Evolutionary conservation across 805 yeast genomes (phyloP).

Genomic region (Sugiyamaella americana): DNA sequence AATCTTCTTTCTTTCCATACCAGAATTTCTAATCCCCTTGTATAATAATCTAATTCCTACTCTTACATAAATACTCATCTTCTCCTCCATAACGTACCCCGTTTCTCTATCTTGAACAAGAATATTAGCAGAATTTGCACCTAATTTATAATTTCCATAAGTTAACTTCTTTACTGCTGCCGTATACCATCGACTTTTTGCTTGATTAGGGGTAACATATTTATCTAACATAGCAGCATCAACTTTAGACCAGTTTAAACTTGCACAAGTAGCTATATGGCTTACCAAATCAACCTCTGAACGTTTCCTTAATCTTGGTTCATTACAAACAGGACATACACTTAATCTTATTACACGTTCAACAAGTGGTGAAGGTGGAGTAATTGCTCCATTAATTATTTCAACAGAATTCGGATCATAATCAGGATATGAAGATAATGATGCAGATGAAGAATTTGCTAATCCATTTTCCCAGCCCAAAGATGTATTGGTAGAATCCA

Average conservation of each 20-base stretch:
- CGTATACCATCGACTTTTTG: constrained; percentile 84
- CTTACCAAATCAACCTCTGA: constrained; percentile 67
- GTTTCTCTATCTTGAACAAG: constrained; percentile 87
- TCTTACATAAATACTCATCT: constrained; percentile 82
- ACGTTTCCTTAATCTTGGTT: constrained; percentile 47
- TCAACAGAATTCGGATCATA: background rate
- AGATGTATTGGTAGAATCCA: constrained; percentile 1
- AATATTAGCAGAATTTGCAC: constrained; percentile 88
- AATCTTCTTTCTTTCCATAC: constrained; percentile 50
- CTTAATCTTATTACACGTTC: constrained; percentile 52
- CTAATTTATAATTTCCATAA: constrained; percentile 80
- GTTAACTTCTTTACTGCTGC: constrained; percentile 76
- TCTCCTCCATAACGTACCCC: constrained; percentile 87
- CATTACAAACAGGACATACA: constrained; percentile 75
- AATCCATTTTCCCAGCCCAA: background rate
- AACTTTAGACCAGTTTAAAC: constrained; percentile 67
- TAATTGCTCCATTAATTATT: background rate
- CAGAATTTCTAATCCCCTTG: constrained; percentile 53
- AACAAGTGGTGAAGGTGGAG: constrained; percentile 1
- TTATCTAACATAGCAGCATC: constrained; percentile 57
- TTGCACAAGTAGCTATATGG: constrained; percentile 82
- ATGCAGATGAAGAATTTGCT: background rate
- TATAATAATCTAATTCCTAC: constrained; percentile 81
- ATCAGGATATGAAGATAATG: background rate
- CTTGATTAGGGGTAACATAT: constrained; percentile 73